phyloP scores from a whole-genome alignment of 208 protist species.

The Perkinsela sp. region DNA sequence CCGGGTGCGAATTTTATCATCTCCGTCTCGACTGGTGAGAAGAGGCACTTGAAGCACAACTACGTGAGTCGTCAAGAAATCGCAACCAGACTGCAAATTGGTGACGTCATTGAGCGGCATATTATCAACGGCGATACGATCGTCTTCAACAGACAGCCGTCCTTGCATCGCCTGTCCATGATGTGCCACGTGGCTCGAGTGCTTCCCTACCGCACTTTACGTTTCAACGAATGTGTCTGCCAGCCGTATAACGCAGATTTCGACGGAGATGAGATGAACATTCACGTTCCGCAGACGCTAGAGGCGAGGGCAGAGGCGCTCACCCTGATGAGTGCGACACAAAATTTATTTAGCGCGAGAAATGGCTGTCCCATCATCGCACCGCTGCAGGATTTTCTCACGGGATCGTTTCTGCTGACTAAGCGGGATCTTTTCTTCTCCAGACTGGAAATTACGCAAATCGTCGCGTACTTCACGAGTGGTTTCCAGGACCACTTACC shows the following conservation, averaged over 20 bases:
- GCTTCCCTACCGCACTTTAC: conserved; percentile 86
- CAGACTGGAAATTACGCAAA: conserved; percentile 45
- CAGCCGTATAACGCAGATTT: conserved; percentile 98
- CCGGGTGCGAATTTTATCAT: conserved; percentile 83
- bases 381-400: conserved; percentile 96
- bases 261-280: conserved; percentile 99
- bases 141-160: conserved; percentile 98
- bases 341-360: conserved; percentile 92
- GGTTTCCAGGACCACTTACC: conserved; percentile 62
- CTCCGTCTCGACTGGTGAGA: conserved; percentile 27
- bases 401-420: conserved; percentile 78
- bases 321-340: conserved; percentile 73
- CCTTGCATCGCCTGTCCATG: conserved; percentile 93
- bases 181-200: conserved; percentile 86
- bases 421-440: conserved; percentile 83
- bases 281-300: conserved; percentile 95
- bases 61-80: conserved; percentile 13
- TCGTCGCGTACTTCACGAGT: conserved; percentile 60
- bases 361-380: conserved; percentile 92
- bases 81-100: conserved; percentile 49
- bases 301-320: conserved; percentile 89
- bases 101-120: conserved; percentile 97
- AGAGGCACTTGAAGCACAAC: conserved; percentile 37
- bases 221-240: conserved; percentile 97
- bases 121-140: conserved; percentile 87